Conservation (phyloP, 2,329 filamentous ascomycete species). For the Pyrenochaeta sp. region DNA sequence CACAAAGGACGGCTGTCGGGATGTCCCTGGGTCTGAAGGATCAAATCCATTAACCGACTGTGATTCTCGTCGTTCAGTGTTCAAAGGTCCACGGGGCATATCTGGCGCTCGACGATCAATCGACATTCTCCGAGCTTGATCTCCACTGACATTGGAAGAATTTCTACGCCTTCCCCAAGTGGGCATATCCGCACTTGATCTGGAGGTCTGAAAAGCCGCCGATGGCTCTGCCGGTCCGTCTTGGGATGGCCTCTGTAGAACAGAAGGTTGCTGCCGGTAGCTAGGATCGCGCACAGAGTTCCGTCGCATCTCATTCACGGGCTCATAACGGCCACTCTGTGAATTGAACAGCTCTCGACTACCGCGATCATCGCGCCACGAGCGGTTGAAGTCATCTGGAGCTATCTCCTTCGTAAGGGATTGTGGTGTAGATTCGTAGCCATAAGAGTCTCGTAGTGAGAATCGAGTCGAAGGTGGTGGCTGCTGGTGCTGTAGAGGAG, state of each 20-base stretch:
- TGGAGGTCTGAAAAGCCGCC: slow-evolving; percentile 82
- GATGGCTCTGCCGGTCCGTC: slow-evolving; percentile 81
- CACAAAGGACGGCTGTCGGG: slow-evolving; percentile 31
- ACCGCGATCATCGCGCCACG: slow-evolving; percentile 77
- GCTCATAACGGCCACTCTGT: slow-evolving; percentile 92
- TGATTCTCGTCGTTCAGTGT: slow-evolving; percentile 40
- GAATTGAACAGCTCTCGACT: slow-evolving; percentile 90
- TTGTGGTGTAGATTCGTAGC: slow-evolving; percentile 63
- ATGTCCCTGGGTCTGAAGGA: slow-evolving; percentile 24
- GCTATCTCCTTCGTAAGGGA: slow-evolving; percentile 83
- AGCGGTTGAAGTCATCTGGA: slow-evolving; percentile 89
- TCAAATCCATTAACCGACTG: slow-evolving; percentile 43
- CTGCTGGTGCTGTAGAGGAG: slow-evolving; percentile 48
- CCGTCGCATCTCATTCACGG: slow-evolving; percentile 78
- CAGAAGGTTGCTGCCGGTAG: slow-evolving; percentile 76
- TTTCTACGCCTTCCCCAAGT: slow-evolving; percentile 79
- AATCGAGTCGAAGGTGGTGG: slow-evolving; percentile 58
- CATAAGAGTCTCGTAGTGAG: slow-evolving; percentile 64
- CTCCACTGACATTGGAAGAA: slow-evolving; percentile 91
- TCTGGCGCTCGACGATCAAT: slow-evolving; percentile 58
- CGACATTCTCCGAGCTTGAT: slow-evolving; percentile 74
- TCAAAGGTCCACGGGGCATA: slow-evolving; percentile 34
- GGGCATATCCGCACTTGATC: slow-evolving; percentile 69
- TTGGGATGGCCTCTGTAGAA: slow-evolving; percentile 77
- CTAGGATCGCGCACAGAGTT: slow-evolving; percentile 73